Percentiles rank a stretch among this genome's conserved stretches.
Evolutionary conservation across 1,284 basidiomycete species (phyloP).

Genomic region (Naganishia sp.): DNA sequence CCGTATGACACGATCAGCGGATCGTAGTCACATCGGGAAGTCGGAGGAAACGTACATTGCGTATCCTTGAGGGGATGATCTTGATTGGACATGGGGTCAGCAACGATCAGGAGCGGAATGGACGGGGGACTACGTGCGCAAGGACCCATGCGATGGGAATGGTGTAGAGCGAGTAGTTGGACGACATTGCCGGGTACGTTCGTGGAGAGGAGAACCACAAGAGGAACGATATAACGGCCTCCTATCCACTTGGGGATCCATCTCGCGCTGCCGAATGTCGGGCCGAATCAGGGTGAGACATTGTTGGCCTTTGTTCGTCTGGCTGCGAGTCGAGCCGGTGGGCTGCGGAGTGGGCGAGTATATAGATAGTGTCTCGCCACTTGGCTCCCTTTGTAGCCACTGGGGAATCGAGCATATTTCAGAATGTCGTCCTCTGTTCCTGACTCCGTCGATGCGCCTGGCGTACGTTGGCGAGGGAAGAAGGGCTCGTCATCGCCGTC

Average conservation of each 20-base stretch:
- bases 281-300: neutral
- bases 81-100: neutral
- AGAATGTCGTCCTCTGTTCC: neutral
- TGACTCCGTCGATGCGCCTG: neutral
- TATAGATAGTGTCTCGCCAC: neutral
- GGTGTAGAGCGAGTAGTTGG: slow-evolving; percentile 20
- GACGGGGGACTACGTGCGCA: neutral
- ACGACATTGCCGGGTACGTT: neutral
- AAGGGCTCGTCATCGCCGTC: neutral
- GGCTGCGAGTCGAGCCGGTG: neutral
- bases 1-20: neutral
- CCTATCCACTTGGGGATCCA: too few species aligned
- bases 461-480: neutral
- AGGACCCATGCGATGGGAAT: slow-evolving; percentile 18
- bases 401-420: too few species aligned
- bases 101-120: neutral
- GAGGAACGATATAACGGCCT: neutral
- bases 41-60: neutral
- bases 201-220: neutral
- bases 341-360: neutral
- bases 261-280: too few species aligned
- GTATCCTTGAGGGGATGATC: slow-evolving; percentile 8
- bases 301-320: neutral
- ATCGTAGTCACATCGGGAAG: neutral
- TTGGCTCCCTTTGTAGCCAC: neutral